Base-by-base conservation (phyloP, 352 stramenopile genomes). In the Phytophthora vignae region DNA sequence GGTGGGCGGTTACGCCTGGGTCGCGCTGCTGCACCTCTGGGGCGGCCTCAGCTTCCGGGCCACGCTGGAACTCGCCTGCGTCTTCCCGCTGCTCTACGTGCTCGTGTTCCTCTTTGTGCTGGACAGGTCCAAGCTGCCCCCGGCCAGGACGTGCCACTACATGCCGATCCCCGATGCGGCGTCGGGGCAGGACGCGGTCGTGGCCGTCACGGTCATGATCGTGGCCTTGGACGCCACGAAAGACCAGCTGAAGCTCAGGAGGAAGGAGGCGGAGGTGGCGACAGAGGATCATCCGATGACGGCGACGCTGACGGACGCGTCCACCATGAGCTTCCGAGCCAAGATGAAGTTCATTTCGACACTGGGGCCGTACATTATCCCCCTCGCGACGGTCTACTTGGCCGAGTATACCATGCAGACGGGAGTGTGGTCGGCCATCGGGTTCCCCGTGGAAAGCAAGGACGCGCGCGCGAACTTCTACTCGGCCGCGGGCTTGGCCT, bases 391-490 rank as follows among this genome's bases (percentile, higher is more conserved):
- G 33, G 95, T 99, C 5, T 99, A 99, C 74, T 91, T 96, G 40
- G 89, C 94, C 9, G 96, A 98, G 73, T 99, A 98, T 78, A 93
- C 91, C 4, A 94, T 98, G 74, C 94, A 98, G 77, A 94, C 90
- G 1, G 96, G 95, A 27, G 90, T 97, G 12, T 99, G 96, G 96
- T 96, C 91, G 14, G 85, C 94, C 11, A 98, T 99, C 70, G 95
- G 96, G 9, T 98, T 98, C 69, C 96, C 96, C 1, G 88, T 98
- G 0, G 77, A 83, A 25, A 88, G 81, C 68, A 73, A 81, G 36
- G 67, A 72, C 0, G 86, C 94, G 8, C 90, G 94, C 31, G 75
- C 92, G 42, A 69, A 76, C 48, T 98, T 98, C 75, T 99, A 98
- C 73, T 79, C 91, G 36, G 92, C 88, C 2, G 89, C 92, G 1